Conservation (phyloP, 2,329 filamentous ascomycete genomes). For the Clonostachys rosea region DNA sequence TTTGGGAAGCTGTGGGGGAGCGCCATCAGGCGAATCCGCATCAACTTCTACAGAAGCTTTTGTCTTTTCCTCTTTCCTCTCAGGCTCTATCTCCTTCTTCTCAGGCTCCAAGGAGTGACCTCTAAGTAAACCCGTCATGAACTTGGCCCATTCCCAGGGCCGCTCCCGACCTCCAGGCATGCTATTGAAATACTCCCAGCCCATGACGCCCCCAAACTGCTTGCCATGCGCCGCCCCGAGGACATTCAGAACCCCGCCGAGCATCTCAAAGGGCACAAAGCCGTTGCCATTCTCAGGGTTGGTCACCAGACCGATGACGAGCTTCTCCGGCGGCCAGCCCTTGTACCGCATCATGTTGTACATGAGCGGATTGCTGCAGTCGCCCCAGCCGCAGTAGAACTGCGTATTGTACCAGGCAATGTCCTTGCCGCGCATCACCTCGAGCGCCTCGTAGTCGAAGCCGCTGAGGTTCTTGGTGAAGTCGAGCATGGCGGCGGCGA, state of each 20-base stretch:
- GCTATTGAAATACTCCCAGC: slow-evolving; percentile 93
- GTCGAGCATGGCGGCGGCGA: slow-evolving; percentile 65
- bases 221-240: slow-evolving; percentile 48
- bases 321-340: slow-evolving; percentile 68
- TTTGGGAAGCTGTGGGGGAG: no score
- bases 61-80: slow-evolving; percentile 1
- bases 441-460: slow-evolving; percentile 74
- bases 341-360: slow-evolving; percentile 48
- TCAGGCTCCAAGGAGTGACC: not conserved
- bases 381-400: slow-evolving; percentile 89
- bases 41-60: not conserved
- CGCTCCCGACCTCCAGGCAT: slow-evolving; percentile 55
- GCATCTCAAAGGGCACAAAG: slow-evolving; percentile 42
- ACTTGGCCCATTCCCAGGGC: slow-evolving; percentile 76
- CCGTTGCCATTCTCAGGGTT: slow-evolving; percentile 67
- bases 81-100: not conserved
- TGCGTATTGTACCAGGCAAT: slow-evolving; percentile 88
- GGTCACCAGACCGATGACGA: slow-evolving; percentile 80
- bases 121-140: slow-evolving; percentile 46
- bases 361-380: slow-evolving; percentile 35
- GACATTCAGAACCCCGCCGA: slow-evolving; percentile 33
- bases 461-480: slow-evolving; percentile 63
- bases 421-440: slow-evolving; percentile 57
- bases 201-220: slow-evolving; percentile 80
- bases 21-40: slow-evolving; percentile 1